These are phyloP conservation scores for Phlebopus sp. DNA, from an alignment of 1,284 basidiomycete genomes.

Conservation along the genomic window DNA sequence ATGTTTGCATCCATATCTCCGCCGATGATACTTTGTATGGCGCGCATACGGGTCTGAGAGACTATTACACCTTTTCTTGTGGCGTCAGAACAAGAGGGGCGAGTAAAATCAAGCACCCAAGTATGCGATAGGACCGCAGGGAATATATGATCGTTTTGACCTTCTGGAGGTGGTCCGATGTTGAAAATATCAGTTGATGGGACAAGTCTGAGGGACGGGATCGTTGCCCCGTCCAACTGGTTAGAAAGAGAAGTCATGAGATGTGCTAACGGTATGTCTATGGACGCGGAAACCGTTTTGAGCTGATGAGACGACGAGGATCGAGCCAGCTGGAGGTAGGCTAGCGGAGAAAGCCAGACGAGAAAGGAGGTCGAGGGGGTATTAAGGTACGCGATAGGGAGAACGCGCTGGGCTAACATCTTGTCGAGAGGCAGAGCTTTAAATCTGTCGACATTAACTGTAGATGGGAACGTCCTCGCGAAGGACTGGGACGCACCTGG, in stretches of 20 bases:
- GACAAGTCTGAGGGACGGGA: slow-evolving; percentile 56
- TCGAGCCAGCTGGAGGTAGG: slow-evolving; percentile 61
- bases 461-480: background rate
- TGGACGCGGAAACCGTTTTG: slow-evolving; percentile 12
- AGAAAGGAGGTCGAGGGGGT: slow-evolving; percentile 70
- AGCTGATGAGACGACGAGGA: slow-evolving; percentile 28
- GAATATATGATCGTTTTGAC: slow-evolving; percentile 22
- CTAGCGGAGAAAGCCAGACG: slow-evolving; percentile 60
- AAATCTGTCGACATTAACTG: slow-evolving; percentile 13
- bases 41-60: slow-evolving; percentile 67
- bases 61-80: slow-evolving; percentile 57
- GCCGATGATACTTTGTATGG: slow-evolving; percentile 32
- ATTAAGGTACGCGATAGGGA: slow-evolving; percentile 66
- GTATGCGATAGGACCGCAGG: slow-evolving; percentile 35
- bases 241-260: slow-evolving; percentile 47
- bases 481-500: slow-evolving; percentile 14
- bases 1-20: slow-evolving; percentile 22
- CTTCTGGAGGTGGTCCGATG: slow-evolving; percentile 10
- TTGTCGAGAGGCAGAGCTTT: slow-evolving; percentile 29
- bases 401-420: slow-evolving; percentile 37
- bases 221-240: slow-evolving; percentile 45
- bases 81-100: slow-evolving; percentile 37
- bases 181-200: slow-evolving; percentile 27
- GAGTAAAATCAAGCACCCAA: slow-evolving; percentile 73
- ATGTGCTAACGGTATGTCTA: slow-evolving; percentile 51